Base-by-base conservation (phyloP, 495 filamentous ascomycete genomes). In the Xylaria grammica region DNA sequence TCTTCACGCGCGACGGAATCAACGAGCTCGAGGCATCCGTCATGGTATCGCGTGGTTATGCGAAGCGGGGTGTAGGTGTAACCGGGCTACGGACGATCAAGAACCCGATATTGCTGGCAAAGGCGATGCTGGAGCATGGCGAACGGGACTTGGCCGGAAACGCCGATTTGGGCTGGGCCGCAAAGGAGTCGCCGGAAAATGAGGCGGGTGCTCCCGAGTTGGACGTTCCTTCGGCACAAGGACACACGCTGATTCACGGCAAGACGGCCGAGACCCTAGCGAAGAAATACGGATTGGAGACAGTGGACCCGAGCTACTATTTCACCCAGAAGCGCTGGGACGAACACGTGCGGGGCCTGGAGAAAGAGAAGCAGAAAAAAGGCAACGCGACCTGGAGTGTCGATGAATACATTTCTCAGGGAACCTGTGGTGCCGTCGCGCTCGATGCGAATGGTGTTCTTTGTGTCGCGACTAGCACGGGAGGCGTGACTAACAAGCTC, bases 1-100 rank as follows among this genome's bases (percentile, higher is more conserved):
- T 96, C 17, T 97, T 96, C 74, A 96, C 91, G 2, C 82, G 86
- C 42, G 87, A 88, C 53, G 93, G 93, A 9, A 86, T 85, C 60
- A 93, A 91, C 75, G 93, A 97, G 75, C 87, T 96, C 67, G 93
- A 97, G 75, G 90, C 93, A 30, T 90, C 87, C n/a, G 84, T 97
- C 27, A 97, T 97, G 94, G 90, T 95, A 0, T 88, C 89, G 4
- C 78, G 81, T n/a, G 89, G 87, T 1, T 75, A 79, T 42, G 85
- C 86, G 29, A 97, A 97, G 77, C 83, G 91, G 26, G 91, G 88
- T 19, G 90, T 89, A 0, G 91, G 90, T 11, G 85, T 92, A 9
- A 92, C 90, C 72, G 83, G 90, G 5, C 67, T 97, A 20, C 81
- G 82, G 26, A 84, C 81, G 24, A 89, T 94, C 15, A 90, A 88